These are phyloP conservation scores for Teunomyces atbi DNA, from an alignment of 805 yeast species.

Conservation along the genomic window DNA sequence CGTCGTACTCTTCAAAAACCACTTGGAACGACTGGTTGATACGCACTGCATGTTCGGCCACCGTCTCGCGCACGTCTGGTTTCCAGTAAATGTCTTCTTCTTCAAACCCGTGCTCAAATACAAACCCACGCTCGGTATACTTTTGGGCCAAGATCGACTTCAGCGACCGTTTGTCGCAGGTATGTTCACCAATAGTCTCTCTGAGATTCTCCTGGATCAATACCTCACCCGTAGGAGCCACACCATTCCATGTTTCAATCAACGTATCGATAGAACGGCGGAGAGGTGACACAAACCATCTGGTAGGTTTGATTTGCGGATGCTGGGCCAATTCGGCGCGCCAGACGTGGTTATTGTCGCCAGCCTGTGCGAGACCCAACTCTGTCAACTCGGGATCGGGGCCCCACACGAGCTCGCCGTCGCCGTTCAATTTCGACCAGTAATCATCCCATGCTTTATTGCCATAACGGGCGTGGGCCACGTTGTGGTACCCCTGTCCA, in stretches of 20 bases:
- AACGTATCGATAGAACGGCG: slow-evolving; percentile 51
- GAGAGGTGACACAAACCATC: slow-evolving; percentile 50
- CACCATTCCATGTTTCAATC: slow-evolving; percentile 43
- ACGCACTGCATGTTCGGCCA: slow-evolving; percentile 40
- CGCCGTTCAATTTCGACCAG: slow-evolving; percentile 45
- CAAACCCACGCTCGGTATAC: slow-evolving; percentile 36
- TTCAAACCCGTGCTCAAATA: slow-evolving; percentile 42
- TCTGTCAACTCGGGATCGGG: slow-evolving; percentile 52
- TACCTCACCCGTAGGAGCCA: slow-evolving; percentile 25
- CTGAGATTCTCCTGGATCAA: slow-evolving; percentile 45
- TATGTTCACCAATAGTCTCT: slow-evolving; percentile 50
- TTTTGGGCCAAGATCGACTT: slow-evolving; percentile 36
- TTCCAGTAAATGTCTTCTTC: slow-evolving; percentile 47
- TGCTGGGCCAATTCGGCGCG: slow-evolving; percentile 30
- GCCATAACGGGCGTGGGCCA: slow-evolving; percentile 47
- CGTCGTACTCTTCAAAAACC: slow-evolving; percentile 22
- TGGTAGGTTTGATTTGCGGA: slow-evolving; percentile 30
- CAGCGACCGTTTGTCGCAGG: slow-evolving; percentile 47
- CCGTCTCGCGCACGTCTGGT: slow-evolving; percentile 37
- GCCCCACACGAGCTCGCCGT: slow-evolving; percentile 49
- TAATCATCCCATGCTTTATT: slow-evolving; percentile 44
- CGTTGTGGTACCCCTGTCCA: slow-evolving; percentile 55
- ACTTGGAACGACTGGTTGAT: slow-evolving; percentile 35
- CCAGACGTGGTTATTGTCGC: slow-evolving; percentile 43
- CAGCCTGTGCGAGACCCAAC: slow-evolving; percentile 45